These are phyloP conservation scores for Crucihimalaya himalaica DNA, from an alignment of 345 rosid genomes.

Conservation along the genomic window DNA sequence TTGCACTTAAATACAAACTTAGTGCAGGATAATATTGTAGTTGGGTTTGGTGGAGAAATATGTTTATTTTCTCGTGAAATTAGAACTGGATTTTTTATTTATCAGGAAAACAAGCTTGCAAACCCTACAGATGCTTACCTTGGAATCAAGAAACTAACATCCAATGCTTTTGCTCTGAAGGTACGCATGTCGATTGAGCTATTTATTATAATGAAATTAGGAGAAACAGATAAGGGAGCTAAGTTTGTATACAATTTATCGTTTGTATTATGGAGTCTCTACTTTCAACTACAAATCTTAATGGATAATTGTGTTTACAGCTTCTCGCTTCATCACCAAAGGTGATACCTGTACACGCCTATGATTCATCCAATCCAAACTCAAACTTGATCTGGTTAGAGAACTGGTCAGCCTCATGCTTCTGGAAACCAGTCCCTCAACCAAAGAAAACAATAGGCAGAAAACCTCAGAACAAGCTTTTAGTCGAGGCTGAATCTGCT, in stretches of 20 bases:
- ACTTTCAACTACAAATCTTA: background rate
- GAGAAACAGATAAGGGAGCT: background rate
- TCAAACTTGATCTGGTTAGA: conserved; percentile 76
- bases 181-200: conserved; percentile 41
- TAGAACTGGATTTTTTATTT: background rate
- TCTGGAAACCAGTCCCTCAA: conserved; percentile 76
- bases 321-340: conserved; percentile 73
- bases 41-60: background rate
- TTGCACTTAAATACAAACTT: background rate
- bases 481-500: conserved; percentile 55
- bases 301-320: conserved; percentile 48
- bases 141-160: conserved; percentile 53
- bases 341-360: conserved; percentile 58
- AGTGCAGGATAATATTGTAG: background rate
- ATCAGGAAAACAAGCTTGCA: conserved; percentile 51
- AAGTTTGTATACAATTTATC: background rate
- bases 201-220: background rate
- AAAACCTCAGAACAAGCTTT: conserved; percentile 55
- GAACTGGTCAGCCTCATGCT: conserved; percentile 71
- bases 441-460: conserved; percentile 49
- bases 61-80: background rate
- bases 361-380: conserved; percentile 60
- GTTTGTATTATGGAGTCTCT: background rate
- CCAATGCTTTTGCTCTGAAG: conserved; percentile 65
- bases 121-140: conserved; percentile 42